Evolutionary conservation across 768 basidiomycete species (phyloP).

Genomic region (Trametes villosa): DNA sequence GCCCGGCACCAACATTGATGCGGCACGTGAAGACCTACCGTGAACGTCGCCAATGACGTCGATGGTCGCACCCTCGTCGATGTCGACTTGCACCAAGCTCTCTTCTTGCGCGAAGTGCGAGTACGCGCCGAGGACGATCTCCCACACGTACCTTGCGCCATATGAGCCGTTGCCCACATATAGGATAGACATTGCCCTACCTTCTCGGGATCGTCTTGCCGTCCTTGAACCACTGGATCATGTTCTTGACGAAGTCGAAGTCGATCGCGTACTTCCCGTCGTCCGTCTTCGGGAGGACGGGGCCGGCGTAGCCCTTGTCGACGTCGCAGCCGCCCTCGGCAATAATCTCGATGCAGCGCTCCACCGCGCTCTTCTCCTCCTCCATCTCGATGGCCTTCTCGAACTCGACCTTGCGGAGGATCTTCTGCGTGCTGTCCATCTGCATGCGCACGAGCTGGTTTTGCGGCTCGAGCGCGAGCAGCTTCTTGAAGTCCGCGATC

Average conservation of each 20-base stretch:
- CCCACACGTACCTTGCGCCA: slow-evolving; percentile 79
- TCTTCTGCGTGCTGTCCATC: slow-evolving; percentile 86
- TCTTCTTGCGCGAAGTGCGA: slow-evolving; percentile 75
- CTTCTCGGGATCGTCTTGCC: slow-evolving; percentile 91
- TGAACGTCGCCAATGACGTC: slow-evolving; percentile 98
- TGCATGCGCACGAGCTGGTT: slow-evolving; percentile 83
- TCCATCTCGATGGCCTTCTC: slow-evolving; percentile 95
- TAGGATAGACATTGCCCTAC: slow-evolving; percentile 40
- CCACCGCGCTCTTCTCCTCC: slow-evolving; percentile 80
- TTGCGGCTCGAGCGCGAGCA: slow-evolving; percentile 80
- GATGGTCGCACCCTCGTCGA: slow-evolving; percentile 79
- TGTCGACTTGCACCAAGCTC: slow-evolving; percentile 74
- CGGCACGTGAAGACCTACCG: slow-evolving; percentile 49
- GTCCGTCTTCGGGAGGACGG: slow-evolving; percentile 60
- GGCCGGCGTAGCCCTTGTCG: slow-evolving; percentile 76
- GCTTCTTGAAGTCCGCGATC: slow-evolving; percentile 85
- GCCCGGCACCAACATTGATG: slow-evolving; percentile 5
- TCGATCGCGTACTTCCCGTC: slow-evolving; percentile 77
- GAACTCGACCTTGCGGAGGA: slow-evolving; percentile 87
- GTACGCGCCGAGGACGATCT: slow-evolving; percentile 90
- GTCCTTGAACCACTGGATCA: slow-evolving; percentile 92
- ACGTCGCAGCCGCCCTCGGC: slow-evolving; percentile 83
- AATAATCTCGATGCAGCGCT: slow-evolving; percentile 80
- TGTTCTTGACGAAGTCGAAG: slow-evolving; percentile 74
- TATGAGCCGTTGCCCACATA: not conserved